phyloP scores from a whole-genome alignment of 164 flowering plant species.

The Taxillus chinensis region DNA sequence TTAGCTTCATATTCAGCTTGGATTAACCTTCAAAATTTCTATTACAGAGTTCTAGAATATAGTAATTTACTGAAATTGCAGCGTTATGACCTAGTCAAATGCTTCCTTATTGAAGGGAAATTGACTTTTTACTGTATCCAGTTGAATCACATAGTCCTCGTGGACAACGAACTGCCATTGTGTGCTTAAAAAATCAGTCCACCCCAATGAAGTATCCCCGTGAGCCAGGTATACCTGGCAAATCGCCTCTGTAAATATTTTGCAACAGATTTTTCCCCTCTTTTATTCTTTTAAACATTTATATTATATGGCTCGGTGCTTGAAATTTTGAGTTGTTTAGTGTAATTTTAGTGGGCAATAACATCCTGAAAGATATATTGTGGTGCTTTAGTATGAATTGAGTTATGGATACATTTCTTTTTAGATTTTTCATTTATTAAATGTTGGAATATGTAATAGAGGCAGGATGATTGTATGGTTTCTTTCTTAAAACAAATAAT shows the following conservation, averaged over 20 bases:
- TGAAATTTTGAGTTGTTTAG: background rate
- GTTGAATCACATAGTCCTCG: slow-evolving; percentile 78
- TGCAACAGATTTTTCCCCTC: background rate
- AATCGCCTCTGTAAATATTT: slow-evolving; percentile 45
- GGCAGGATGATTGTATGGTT: too few species aligned
- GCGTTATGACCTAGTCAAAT: background rate
- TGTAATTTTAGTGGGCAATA: background rate
- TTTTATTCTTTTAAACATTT: slow-evolving; percentile 1
- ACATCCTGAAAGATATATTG: background rate
- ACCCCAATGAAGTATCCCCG: slow-evolving; percentile 84
- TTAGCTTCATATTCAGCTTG: background rate
- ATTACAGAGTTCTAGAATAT: background rate
- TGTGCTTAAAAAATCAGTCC: slow-evolving; percentile 48
- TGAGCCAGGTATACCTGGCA: slow-evolving; percentile 73
- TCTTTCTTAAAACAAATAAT: too few species aligned
- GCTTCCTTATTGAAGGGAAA: background rate
- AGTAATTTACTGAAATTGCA: background rate
- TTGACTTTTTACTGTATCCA: slow-evolving; percentile 22
- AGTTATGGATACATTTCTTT: background rate
- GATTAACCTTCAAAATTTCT: background rate
- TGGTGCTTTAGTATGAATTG: background rate
- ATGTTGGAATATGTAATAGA: too few species aligned
- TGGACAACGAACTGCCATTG: slow-evolving; percentile 78
- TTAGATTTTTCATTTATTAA: background rate
- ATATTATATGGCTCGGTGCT: too few species aligned